Evolutionary conservation across 306 rosid species (phyloP).

Genomic region (Vigna hirtella): DNA sequence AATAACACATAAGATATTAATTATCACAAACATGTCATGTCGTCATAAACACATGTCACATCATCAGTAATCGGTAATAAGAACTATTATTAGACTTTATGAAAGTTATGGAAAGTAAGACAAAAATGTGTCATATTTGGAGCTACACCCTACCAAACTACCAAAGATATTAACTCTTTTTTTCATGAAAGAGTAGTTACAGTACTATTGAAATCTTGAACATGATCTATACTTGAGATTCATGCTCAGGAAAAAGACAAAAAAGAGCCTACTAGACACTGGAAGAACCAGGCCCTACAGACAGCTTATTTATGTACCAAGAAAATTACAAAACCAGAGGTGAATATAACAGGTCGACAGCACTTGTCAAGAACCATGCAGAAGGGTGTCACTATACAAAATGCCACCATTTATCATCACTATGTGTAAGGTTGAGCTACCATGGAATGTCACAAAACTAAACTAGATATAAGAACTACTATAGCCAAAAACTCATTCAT

Average conservation of each 20-base stretch:
- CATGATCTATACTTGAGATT: conserved; percentile 22
- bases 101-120: neutral
- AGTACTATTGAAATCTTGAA: conserved; percentile 2
- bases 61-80: neutral
- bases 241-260: neutral
- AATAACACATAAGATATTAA: too few species aligned
- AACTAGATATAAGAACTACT: conserved; percentile 28
- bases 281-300: conserved; percentile 37
- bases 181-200: conserved; percentile 15
- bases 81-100: neutral
- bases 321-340: conserved; percentile 31
- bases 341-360: conserved; percentile 13
- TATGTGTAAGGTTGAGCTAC: conserved; percentile 49
- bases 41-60: too few species aligned
- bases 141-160: neutral
- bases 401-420: conserved; percentile 59
- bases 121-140: neutral
- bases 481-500: conserved; percentile 45
- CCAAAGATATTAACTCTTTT: neutral
- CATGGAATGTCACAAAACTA: conserved; percentile 52
- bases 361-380: conserved; percentile 49
- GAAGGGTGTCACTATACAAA: conserved; percentile 43
- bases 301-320: conserved; percentile 46
- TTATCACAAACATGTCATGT: too few species aligned
- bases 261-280: conserved; percentile 5